Base-by-base conservation (phyloP, 2,329 filamentous ascomycete species). In the Lanzia echinophila region DNA sequence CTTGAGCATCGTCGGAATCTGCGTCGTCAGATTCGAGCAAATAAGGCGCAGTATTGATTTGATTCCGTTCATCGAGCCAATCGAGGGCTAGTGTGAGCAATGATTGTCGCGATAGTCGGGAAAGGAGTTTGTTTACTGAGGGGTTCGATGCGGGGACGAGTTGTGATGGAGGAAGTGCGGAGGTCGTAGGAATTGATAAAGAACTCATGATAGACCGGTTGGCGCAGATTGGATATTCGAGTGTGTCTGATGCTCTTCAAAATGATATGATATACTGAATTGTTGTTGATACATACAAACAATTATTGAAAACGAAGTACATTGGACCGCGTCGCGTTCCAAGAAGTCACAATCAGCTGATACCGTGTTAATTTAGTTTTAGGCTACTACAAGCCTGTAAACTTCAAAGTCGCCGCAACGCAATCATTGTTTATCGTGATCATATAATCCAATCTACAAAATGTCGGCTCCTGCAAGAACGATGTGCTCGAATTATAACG, bases 51-150 rank as follows among this genome's bases (percentile, higher is more conserved):
- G 80, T 84, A 17, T 79, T 73, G 4, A 77, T 70, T 39, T 82
- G 73, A 58, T 87, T 84, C 58, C 77, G 74, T 47, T 85, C 80
- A 54, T 86, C 81, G 3, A 95, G 81, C 90, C 90, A 95, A 71
- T 86, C 79, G 20, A 90, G 76, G 0, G 80, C 86, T 8, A 95
- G 77, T 0, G 83, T 80, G 24, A 94, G 72, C 20, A 95, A 78
- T 0, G 87, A 83, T 45, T 83, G 73, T 48, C 89, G 83, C 1
- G 88, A 86, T 17, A 95, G 77, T 52, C 84, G 84, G 56, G 75
- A 78, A 47, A 95, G 76, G 39, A 79, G 76, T 68, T 87, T 89
- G 59, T 79, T 68, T 47, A 90, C 79, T 31, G 82, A 75, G 44
- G 79, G 73, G 65, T 85, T 86, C 55, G 79, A 74, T 8, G 86